Percentiles rank a stretch among this genome's conserved stretches.
These are phyloP conservation scores for Thermochaetoides thermophila DNA, from an alignment of 495 filamentous ascomycete genomes.

Conservation along the genomic window DNA sequence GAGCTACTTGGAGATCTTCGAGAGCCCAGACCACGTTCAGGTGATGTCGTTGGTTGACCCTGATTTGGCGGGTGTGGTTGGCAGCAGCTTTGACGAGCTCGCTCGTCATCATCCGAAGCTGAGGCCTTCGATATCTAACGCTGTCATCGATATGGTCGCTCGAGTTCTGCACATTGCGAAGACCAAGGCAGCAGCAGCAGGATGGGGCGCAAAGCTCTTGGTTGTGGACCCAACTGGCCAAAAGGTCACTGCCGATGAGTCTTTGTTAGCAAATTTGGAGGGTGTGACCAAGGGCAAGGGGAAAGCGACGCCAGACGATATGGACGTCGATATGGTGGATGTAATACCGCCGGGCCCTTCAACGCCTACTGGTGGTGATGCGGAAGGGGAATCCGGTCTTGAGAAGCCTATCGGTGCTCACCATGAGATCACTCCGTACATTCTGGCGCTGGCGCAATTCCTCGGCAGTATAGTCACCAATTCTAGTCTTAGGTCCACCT, in stretches of 20 bases:
- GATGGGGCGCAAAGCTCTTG: constrained; percentile 70
- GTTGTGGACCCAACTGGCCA: constrained; percentile 37
- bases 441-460: constrained; percentile 61
- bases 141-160: constrained; percentile 69
- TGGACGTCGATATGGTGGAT: constrained; percentile 46
- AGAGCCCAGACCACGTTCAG: constrained; percentile 79
- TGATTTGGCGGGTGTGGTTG: constrained; percentile 49
- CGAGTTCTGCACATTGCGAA: constrained; percentile 58
- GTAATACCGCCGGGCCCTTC: no score
- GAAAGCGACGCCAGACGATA: constrained; percentile 25
- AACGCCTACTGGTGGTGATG: no score
- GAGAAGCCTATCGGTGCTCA: neutral
- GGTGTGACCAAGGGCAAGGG: constrained; percentile 21
- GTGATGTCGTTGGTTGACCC: constrained; percentile 53
- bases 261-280: constrained; percentile 11
- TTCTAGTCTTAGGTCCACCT: constrained; percentile 52
- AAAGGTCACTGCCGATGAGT: constrained; percentile 34
- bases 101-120: constrained; percentile 82
- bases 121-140: constrained; percentile 61
- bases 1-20: constrained; percentile 85
- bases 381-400: constrained; percentile 1
- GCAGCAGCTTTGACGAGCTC: constrained; percentile 82
- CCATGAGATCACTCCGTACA: constrained; percentile 43
- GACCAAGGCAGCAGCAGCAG: constrained; percentile 46
- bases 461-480: constrained; percentile 67